A percentile compares a stretch with the other conserved stretches of the same genome.
phyloP scores from a whole-genome alignment of 306 rosid genomes.

The Trifolium pratense region DNA sequence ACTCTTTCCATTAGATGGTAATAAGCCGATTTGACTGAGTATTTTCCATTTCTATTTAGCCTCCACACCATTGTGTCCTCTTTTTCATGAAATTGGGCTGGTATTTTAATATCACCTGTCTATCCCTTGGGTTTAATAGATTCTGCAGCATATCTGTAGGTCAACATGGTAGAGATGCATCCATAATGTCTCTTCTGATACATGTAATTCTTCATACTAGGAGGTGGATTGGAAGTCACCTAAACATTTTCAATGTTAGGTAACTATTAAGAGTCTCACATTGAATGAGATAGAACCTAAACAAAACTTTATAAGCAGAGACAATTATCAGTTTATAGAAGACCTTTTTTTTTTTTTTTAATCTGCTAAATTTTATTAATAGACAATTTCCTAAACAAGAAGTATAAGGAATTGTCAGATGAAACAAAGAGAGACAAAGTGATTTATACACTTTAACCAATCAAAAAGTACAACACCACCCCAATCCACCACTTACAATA shows the following conservation, averaged over 20 bases:
- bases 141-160: not conserved
- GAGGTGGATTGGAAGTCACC: not conserved
- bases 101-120: not conserved
- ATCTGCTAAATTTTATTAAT: too few species aligned
- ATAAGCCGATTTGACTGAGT: not conserved
- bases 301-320: too few species aligned
- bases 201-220: not conserved
- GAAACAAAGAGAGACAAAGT: too few species aligned
- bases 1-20: not conserved
- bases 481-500: too few species aligned
- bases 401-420: too few species aligned
- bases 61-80: not conserved
- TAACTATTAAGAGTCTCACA: not conserved
- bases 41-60: not conserved
- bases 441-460: too few species aligned
- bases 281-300: too few species aligned
- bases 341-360: too few species aligned
- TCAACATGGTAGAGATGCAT: not conserved
- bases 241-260: not conserved
- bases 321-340: too few species aligned
- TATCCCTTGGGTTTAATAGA: too few species aligned
- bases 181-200: not conserved
- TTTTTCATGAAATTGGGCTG: not conserved
- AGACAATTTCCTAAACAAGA: not conserved
- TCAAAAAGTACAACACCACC: too few species aligned